A percentile compares a stretch with the other conserved stretches of the same genome.
These are phyloP conservation scores for Phalaenopsis equestris DNA, from an alignment of 106 monocot species.

Conservation along the genomic window DNA sequence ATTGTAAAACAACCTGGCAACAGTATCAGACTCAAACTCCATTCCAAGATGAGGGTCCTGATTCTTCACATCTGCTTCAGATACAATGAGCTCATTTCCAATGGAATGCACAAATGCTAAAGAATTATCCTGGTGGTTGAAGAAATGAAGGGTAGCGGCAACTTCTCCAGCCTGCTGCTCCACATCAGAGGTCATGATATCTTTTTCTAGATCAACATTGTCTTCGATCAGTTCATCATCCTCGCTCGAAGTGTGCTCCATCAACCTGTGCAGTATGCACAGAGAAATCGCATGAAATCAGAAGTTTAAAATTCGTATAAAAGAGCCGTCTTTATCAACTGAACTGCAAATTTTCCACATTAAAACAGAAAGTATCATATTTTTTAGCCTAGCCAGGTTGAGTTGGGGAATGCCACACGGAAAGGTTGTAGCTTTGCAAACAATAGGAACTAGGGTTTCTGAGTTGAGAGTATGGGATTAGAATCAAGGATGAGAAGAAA, in stretches of 20 bases:
- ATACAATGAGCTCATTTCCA: constrained; percentile 15
- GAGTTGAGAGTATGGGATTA: neutral
- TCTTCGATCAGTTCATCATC: constrained; percentile 47
- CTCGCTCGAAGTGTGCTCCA: constrained; percentile 65
- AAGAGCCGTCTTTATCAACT: neutral
- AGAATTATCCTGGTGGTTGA: constrained; percentile 13
- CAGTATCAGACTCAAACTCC: constrained; percentile 54
- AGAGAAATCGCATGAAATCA: neutral
- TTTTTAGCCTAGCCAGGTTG: neutral
- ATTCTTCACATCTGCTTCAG: constrained; percentile 24
- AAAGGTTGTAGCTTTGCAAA: no score
- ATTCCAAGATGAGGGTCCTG: constrained; percentile 41
- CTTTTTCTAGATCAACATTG: constrained; percentile 29
- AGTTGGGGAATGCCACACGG: neutral
- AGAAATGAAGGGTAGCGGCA: constrained; percentile 12
- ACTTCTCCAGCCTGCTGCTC: constrained; percentile 20
- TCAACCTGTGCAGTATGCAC: constrained; percentile 1
- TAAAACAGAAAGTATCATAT: neutral
- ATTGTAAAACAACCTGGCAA: constrained; percentile 54
- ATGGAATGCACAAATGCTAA: neutral
- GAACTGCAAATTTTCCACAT: neutral
- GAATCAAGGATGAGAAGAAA: neutral
- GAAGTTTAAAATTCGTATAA: neutral
- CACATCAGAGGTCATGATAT: constrained; percentile 12
- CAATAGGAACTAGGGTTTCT: constrained; percentile 1